These are phyloP conservation scores for Fistulifera solaris DNA, from an alignment of 108 stramenopile genomes.

Conservation along the genomic window DNA sequence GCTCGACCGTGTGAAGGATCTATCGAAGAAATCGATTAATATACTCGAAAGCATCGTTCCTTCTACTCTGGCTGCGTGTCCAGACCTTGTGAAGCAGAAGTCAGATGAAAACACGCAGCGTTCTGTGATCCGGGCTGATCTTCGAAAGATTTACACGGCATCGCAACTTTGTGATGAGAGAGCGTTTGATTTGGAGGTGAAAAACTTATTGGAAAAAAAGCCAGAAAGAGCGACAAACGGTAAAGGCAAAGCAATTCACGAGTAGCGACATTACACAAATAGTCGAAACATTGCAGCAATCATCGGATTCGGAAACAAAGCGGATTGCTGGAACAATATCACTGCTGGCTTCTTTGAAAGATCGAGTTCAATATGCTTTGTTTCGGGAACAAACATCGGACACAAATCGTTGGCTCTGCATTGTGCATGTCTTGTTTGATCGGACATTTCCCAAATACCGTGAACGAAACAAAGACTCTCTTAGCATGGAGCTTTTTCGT, in stretches of 20 bases:
- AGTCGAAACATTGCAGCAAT: constrained; percentile 13
- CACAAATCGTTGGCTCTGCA: constrained; percentile 27
- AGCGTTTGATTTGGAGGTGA: too few relatives aligned
- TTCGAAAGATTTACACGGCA: too few relatives aligned
- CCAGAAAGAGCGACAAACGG: too few relatives aligned
- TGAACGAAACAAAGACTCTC: constrained; percentile 11
- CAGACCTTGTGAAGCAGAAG: not conserved
- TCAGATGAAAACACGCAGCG: too few relatives aligned
- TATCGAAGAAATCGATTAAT: not conserved
- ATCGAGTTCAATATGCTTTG: constrained; percentile 35
- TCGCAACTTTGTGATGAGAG: too few relatives aligned
- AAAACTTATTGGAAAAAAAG: too few relatives aligned
- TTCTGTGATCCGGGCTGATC: too few relatives aligned
- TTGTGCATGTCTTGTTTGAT: constrained; percentile 61
- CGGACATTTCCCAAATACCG: constrained; percentile 40
- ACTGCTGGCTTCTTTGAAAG: constrained; percentile 32
- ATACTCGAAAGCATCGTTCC: not conserved
- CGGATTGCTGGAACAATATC: constrained; percentile 52
- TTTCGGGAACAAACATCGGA: constrained; percentile 16
- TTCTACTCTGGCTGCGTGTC: not conserved
- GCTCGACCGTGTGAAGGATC: constrained; percentile 1
- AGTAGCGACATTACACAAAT: constrained; percentile 19
- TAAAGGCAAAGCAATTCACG: not conserved
- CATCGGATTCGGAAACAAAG: constrained; percentile 41
- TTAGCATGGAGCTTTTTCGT: constrained; percentile 64